phyloP scores from a whole-genome alignment of 2,329 filamentous ascomycete species.

The Fusarium marasasianum region DNA sequence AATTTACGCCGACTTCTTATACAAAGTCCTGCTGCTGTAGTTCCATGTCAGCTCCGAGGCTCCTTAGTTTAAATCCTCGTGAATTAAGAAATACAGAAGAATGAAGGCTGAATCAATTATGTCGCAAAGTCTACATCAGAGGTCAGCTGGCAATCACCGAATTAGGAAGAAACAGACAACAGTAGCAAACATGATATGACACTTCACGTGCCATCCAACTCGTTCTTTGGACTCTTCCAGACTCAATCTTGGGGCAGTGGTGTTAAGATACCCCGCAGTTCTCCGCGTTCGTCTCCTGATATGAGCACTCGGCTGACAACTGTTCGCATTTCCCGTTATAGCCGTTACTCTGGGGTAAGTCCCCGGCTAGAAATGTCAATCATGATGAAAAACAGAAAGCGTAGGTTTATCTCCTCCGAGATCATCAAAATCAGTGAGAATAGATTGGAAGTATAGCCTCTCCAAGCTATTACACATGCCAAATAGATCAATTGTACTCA shows the following conservation, averaged over 20 bases:
- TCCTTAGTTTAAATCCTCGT: background rate
- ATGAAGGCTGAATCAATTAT: fast-evolving
- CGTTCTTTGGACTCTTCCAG: background rate
- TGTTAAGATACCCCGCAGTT: background rate
- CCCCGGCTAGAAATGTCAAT: background rate
- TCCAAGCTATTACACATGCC: too few species aligned
- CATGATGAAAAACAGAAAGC: fast-evolving
- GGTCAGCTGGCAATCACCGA: too few species aligned
- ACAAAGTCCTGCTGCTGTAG: fast-evolving
- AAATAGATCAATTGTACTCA: fast-evolving
- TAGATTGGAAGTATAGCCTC: fast-evolving
- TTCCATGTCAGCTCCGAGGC: background rate
- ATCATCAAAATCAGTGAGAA: background rate
- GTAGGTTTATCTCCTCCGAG: too few species aligned
- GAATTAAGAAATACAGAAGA: fast-evolving
- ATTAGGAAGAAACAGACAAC: background rate
- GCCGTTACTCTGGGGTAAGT: background rate
- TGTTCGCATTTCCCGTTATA: background rate
- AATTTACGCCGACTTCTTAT: background rate
- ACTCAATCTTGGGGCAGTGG: background rate
- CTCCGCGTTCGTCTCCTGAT: background rate
- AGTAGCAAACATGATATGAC: background rate
- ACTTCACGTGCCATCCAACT: background rate
- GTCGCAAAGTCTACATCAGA: fast-evolving
- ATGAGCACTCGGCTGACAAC: background rate